Percentiles rank a stretch among this genome's conserved stretches.
These are phyloP conservation scores for Alternaria tenuissima DNA, from an alignment of 2,329 filamentous ascomycete genomes.

Conservation along the genomic window DNA sequence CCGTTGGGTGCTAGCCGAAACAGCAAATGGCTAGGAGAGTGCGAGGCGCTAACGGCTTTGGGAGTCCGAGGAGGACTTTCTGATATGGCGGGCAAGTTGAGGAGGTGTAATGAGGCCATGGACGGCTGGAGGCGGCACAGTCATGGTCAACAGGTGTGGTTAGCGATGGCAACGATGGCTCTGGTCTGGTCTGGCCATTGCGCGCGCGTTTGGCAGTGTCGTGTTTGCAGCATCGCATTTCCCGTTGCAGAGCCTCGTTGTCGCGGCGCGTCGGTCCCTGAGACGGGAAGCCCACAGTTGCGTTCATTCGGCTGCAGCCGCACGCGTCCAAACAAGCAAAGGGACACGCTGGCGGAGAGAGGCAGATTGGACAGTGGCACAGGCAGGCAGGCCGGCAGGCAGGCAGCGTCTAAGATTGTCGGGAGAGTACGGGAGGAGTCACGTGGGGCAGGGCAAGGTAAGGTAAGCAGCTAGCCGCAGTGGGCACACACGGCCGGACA, in stretches of 20 bases:
- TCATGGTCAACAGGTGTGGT: not conserved
- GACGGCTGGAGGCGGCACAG: conserved; percentile 4
- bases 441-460: conserved; percentile 2
- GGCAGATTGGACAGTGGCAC: not conserved
- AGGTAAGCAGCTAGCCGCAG: conserved; percentile 12
- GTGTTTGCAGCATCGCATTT: not conserved
- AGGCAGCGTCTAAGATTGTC: not conserved
- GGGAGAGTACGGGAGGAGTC: not conserved
- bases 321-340: conserved; percentile 11
- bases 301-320: conserved; percentile 14
- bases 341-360: conserved; percentile 1
- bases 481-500: not conserved
- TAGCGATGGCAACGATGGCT: not conserved
- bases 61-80: not conserved
- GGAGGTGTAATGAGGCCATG: not conserved
- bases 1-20: conserved; percentile 19
- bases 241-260: conserved; percentile 2
- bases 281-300: conserved; percentile 16
- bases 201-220: too few species aligned
- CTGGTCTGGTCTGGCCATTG: not conserved
- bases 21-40: conserved; percentile 5
- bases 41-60: conserved; percentile 1
- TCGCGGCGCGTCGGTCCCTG: conserved; percentile 10
- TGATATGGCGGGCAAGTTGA: conserved; percentile 3
- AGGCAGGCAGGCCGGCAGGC: not conserved